phyloP scores from a whole-genome alignment of 352 stramenopile genomes.

The Pythium coloratum region DNA sequence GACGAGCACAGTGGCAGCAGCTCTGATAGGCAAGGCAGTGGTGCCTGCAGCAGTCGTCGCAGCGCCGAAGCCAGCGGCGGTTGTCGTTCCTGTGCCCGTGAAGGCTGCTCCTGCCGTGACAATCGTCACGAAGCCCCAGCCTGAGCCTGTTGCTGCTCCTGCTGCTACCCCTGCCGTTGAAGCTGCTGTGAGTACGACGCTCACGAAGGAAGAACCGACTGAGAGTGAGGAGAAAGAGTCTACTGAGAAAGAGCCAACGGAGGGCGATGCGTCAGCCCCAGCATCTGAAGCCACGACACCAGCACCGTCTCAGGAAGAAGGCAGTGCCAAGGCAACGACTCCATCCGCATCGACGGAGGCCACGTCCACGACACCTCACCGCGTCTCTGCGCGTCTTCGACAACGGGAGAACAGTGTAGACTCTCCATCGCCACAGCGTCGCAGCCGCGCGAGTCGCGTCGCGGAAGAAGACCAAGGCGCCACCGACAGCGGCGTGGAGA shows the following conservation, averaged over 20 bases:
- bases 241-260: background rate
- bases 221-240: background rate
- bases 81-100: background rate
- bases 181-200: background rate
- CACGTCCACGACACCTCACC: constrained; percentile 40
- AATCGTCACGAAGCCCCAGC: background rate
- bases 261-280: constrained; percentile 2
- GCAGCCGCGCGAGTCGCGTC: constrained; percentile 6
- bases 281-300: constrained; percentile 12
- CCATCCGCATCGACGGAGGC: constrained; percentile 3
- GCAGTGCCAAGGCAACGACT: background rate
- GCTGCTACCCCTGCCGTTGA: background rate
- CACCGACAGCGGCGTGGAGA: constrained; percentile 2
- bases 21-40: background rate
- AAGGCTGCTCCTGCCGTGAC: background rate
- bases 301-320: background rate
- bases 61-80: background rate
- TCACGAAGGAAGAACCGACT: background rate
- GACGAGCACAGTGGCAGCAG: background rate
- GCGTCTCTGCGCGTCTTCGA: constrained; percentile 51
- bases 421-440: constrained; percentile 27
- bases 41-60: background rate
- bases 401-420: constrained; percentile 51
- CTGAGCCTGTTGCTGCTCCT: background rate
- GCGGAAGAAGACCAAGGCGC: constrained; percentile 17